A percentile compares a stretch with the other conserved stretches of the same genome.
phyloP scores from a whole-genome alignment of 2,329 filamentous ascomycete species.

The Xylaria sp. region DNA sequence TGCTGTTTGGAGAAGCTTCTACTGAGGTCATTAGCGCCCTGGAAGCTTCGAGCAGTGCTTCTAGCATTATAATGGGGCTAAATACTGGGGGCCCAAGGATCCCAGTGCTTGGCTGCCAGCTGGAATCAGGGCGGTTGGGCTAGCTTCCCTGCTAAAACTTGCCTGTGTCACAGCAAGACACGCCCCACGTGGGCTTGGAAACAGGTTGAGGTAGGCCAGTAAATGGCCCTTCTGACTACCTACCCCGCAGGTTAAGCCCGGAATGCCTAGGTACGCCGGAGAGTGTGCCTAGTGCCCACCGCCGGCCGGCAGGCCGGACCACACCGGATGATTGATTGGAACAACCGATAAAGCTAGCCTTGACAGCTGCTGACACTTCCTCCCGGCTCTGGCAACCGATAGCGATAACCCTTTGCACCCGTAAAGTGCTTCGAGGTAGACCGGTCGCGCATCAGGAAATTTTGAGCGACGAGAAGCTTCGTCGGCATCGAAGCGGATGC shows the following conservation, averaged over 20 bases:
- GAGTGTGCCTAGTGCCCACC: no score
- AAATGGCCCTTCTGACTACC: background rate
- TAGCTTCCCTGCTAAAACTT: background rate
- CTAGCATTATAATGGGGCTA: slow-evolving; percentile 14
- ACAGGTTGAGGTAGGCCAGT: background rate
- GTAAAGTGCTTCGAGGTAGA: background rate
- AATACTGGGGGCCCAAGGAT: slow-evolving; percentile 6
- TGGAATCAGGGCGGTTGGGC: slow-evolving; percentile 3
- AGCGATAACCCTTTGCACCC: background rate
- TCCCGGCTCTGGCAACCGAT: background rate
- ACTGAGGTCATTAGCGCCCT: slow-evolving; percentile 16
- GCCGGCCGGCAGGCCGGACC: no score
- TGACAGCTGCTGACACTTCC: slow-evolving; percentile 16
- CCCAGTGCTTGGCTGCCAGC: slow-evolving; percentile 13
- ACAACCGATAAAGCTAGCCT: background rate
- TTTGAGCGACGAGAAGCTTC: slow-evolving; percentile 31
- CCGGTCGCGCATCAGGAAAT: slow-evolving; percentile 27
- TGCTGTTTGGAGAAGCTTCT: slow-evolving; percentile 41
- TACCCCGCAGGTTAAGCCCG: background rate
- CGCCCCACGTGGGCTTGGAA: slow-evolving; percentile 3
- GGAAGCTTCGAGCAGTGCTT: slow-evolving; percentile 35
- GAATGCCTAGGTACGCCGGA: background rate
- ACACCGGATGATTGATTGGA: no score
- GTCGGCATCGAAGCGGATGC: slow-evolving; percentile 15
- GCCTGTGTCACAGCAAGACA: background rate